These are phyloP conservation scores for Paraphaeosphaeria minitans DNA, from an alignment of 2,329 filamentous ascomycete genomes.

Conservation along the genomic window DNA sequence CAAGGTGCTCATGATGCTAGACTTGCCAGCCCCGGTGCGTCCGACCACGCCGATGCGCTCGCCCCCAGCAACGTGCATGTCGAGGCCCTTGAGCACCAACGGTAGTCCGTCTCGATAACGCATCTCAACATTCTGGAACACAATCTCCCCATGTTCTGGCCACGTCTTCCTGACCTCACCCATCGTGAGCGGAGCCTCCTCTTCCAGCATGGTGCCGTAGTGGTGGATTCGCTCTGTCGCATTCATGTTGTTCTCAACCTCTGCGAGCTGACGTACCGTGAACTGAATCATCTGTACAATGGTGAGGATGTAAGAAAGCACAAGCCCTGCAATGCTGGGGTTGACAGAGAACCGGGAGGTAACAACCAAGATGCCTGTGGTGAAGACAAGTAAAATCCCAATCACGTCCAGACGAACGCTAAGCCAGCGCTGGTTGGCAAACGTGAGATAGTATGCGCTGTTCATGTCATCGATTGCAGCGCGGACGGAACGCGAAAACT, in stretches of 20 bases:
- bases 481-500: slow-evolving; percentile 73
- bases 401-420: slow-evolving; percentile 83
- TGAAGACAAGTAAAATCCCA: slow-evolving; percentile 83
- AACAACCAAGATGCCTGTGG: slow-evolving; percentile 86
- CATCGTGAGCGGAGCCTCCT: slow-evolving; percentile 84
- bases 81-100: slow-evolving; percentile 55
- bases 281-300: slow-evolving; percentile 98
- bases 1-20: slow-evolving; percentile 80
- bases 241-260: slow-evolving; percentile 98
- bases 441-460: slow-evolving; percentile 91
- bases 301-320: slow-evolving; percentile 88
- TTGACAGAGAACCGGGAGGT: slow-evolving; percentile 85
- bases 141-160: slow-evolving; percentile 80
- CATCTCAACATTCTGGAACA: slow-evolving; percentile 58
- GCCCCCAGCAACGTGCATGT: slow-evolving; percentile 73
- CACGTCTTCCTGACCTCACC: slow-evolving; percentile 72
- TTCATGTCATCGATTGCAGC: slow-evolving; percentile 88
- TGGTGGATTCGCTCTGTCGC: slow-evolving; percentile 89
- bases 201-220: slow-evolving; percentile 84
- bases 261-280: slow-evolving; percentile 88
- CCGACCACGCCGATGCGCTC: slow-evolving; percentile 83
- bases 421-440: slow-evolving; percentile 94
- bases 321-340: slow-evolving; percentile 83
- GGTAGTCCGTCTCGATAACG: slow-evolving; percentile 57
- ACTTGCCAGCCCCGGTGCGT: slow-evolving; percentile 82